Evolutionary conservation across 768 basidiomycete genomes (phyloP).

Genomic region (Lactarius tabidus): DNA sequence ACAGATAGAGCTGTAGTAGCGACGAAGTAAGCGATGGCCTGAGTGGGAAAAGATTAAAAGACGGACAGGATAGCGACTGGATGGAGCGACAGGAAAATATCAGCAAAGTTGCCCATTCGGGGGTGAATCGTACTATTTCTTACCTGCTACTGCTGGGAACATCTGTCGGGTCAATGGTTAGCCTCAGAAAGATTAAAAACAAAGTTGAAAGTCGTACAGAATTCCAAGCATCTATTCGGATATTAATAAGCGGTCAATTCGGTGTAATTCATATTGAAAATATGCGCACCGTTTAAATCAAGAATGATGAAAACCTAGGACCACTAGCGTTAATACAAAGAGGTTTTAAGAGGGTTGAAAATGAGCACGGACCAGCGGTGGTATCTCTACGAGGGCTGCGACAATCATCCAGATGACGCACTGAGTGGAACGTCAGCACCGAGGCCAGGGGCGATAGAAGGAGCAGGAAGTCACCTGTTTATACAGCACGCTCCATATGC

Average conservation of each 20-base stretch:
- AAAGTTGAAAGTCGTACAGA: not conserved
- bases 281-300: conserved; percentile 10
- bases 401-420: conserved; percentile 6
- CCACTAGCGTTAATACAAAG: not conserved
- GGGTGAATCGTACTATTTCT: not conserved
- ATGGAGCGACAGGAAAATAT: not conserved
- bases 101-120: not conserved
- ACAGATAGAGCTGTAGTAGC: conserved; percentile 1
- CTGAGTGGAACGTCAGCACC: not conserved
- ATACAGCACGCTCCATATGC: not conserved
- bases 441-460: not conserved
- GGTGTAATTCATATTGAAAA: not conserved
- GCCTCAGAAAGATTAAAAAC: not conserved
- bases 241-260: not conserved
- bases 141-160: not conserved
- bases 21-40: not conserved
- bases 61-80: not conserved
- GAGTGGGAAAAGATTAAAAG: too few species aligned
- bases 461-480: not conserved
- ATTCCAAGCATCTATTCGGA: conserved; percentile 12
- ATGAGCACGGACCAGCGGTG: not conserved
- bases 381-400: not conserved
- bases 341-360: not conserved
- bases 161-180: conserved; percentile 4
- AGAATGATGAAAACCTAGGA: conserved; percentile 8